Base-by-base conservation (phyloP, 2,329 filamentous ascomycete genomes). In the Fusarium buxicola region DNA sequence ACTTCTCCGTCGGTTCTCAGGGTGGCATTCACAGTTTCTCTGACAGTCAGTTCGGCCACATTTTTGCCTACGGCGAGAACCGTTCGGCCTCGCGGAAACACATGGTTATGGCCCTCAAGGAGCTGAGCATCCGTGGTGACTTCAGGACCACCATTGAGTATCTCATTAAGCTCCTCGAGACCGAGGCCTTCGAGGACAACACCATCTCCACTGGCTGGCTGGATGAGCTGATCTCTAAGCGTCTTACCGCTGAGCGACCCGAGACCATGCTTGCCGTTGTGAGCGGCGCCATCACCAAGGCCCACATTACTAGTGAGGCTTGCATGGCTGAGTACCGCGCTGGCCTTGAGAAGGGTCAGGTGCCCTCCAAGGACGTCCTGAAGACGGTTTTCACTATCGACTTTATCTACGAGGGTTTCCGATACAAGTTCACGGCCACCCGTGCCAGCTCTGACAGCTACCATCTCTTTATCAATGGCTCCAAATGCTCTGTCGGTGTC, bases 11-110 rank as follows among this genome's bases (percentile, higher is more conserved):
- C 77, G 92, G 94, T 82, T 95, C 94, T 9, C 90, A 93, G 53
- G 94, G 94, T 81, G 94, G 94, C 79, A 99, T 99, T 68, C 95
- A 99, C 87, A 97, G 92, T 79, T 99, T 97, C 85, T 98, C 95
- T 8, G 95, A 99, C 82, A 96, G 92, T 74, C 95, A 99, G 75
- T 99, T 99, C 72, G 95, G 95, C 80, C 95, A 99, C 81, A 99
- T 99, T 70, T 99, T 99, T 78, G 96, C 95, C 48, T 99, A 98
- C 72, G 95, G 95, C 60, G 95, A 99, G 84, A 99, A 96, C 82
- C 89, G 95, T 77, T 90, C 93, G 46, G 94, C 95, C 24, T 99
- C 95, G 24, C 85, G 95, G 68, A 99, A 99, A 80, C 96, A 99
- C 83, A 99, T 99, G 95, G 94, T 99, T 69, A 91, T 99, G 69